phyloP scores from a whole-genome alignment of 163 green algal species.

The Chloromonas sp. region DNA sequence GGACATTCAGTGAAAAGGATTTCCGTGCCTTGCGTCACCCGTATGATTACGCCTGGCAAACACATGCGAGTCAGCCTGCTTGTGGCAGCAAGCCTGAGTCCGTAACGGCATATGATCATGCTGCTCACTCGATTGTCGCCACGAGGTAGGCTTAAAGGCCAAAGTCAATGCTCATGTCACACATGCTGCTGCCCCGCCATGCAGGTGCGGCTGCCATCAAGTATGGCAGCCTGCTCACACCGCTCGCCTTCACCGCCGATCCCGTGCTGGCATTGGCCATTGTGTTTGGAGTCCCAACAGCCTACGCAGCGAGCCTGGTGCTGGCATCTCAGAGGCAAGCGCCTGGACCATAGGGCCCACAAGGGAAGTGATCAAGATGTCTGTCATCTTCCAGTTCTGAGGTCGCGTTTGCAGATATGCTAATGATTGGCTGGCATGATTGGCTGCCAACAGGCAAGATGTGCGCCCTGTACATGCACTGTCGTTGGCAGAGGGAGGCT shows the following conservation, averaged over 20 bases:
- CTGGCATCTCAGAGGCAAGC: no score
- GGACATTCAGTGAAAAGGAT: background rate
- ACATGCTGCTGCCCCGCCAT: background rate
- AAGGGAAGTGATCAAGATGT: no score
- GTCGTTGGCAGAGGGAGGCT: no score
- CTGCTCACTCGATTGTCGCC: background rate
- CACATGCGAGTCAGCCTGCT: background rate
- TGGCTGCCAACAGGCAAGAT: no score
- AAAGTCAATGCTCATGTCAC: background rate
- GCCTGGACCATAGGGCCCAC: no score
- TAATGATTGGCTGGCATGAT: no score
- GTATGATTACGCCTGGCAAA: background rate
- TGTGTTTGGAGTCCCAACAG: constrained; percentile 30
- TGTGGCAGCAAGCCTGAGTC: background rate
- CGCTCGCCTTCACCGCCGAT: constrained; percentile 46
- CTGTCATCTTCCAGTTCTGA: no score
- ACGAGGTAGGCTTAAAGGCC: background rate
- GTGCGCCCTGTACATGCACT: no score
- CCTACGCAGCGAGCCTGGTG: constrained; percentile 11
- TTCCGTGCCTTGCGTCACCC: background rate
- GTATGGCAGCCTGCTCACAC: constrained; percentile 55
- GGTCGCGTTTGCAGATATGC: no score
- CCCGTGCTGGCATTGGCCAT: constrained; percentile 28
- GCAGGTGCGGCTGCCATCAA: constrained; percentile 46
- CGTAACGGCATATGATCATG: background rate